phyloP scores from a whole-genome alignment of 2,329 filamentous ascomycete genomes.

The Colletotrichum chrysophilum region DNA sequence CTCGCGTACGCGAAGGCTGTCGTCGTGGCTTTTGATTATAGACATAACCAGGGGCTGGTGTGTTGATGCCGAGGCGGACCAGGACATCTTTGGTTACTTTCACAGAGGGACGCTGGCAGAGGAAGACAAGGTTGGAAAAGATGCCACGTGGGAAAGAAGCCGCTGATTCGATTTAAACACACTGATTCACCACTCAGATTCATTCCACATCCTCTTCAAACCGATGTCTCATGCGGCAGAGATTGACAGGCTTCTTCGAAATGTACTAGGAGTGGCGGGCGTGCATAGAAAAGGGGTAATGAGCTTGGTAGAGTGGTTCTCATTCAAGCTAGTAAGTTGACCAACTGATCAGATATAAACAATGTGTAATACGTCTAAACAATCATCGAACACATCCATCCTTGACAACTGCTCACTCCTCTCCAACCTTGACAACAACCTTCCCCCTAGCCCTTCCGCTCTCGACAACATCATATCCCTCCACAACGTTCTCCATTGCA shows the following conservation, averaged over 20 bases:
- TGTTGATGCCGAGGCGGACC: not conserved
- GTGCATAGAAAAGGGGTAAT: not conserved
- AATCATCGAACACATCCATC: not conserved
- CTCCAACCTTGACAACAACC: slow-evolving; percentile 38
- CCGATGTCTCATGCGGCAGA: not conserved
- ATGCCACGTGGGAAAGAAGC: not conserved
- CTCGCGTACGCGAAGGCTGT: slow-evolving; percentile 9
- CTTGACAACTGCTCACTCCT: not conserved
- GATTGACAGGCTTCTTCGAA: not conserved
- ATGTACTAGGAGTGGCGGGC: not conserved
- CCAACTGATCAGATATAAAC: not conserved
- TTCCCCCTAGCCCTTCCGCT: slow-evolving; percentile 42
- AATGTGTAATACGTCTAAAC: not conserved
- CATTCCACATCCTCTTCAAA: no score
- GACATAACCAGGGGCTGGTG: not conserved
- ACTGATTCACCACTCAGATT: no score
- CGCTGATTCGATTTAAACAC: not conserved
- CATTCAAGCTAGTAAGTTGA: not conserved
- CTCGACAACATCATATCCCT: slow-evolving; percentile 39
- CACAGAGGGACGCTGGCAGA: rapidly evolving
- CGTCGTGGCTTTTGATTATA: not conserved
- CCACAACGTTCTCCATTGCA: slow-evolving; percentile 38
- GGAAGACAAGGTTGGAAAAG: not conserved
- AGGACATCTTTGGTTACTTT: not conserved
- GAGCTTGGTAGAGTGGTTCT: not conserved